These are phyloP conservation scores for Starmerella etchellsii DNA, from an alignment of 805 yeast species.

Conservation along the genomic window DNA sequence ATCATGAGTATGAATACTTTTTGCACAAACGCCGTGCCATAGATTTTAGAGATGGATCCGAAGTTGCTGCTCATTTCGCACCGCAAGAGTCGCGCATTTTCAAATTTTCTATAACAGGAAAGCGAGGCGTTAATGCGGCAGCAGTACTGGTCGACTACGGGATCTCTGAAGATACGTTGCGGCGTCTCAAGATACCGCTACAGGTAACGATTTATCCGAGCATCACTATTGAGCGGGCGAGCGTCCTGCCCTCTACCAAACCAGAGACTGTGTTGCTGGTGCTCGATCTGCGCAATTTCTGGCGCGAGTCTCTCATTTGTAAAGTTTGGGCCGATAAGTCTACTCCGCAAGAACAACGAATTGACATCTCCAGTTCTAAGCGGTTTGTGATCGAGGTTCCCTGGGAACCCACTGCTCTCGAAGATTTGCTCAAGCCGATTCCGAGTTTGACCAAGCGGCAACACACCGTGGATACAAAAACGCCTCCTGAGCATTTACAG, in stretches of 20 bases:
- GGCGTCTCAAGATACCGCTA: conserved; percentile 56
- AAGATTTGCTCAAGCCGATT: conserved; percentile 38
- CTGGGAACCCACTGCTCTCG: conserved; percentile 36
- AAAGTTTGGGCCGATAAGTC: conserved; percentile 10
- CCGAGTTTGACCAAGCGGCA: conserved; percentile 65
- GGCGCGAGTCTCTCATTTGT: conserved; percentile 41
- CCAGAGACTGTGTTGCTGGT: conserved; percentile 37
- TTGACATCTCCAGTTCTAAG: conserved; percentile 34
- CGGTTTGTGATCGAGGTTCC: conserved; percentile 62
- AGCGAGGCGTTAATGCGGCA: conserved; percentile 58
- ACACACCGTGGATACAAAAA: conserved; percentile 39
- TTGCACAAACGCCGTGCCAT: conserved; percentile 31
- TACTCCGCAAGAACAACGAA: conserved; percentile 1
- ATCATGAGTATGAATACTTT: conserved; percentile 64
- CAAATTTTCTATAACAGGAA: conserved; percentile 45
- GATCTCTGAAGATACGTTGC: conserved; percentile 30
- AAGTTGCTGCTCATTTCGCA: conserved; percentile 8
- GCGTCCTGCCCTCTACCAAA: conserved; percentile 38
- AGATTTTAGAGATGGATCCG: not conserved
- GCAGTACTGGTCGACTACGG: conserved; percentile 51
- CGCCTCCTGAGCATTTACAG: conserved; percentile 48
- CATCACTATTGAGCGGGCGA: conserved; percentile 63
- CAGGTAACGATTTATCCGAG: conserved; percentile 59
- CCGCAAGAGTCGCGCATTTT: conserved; percentile 35
- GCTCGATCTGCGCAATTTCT: conserved; percentile 72